Evolutionary conservation across 768 basidiomycete species (phyloP), one percentile per base, ranked within the genome.

Genomic region (Melanogaster broomeanus): DNA sequence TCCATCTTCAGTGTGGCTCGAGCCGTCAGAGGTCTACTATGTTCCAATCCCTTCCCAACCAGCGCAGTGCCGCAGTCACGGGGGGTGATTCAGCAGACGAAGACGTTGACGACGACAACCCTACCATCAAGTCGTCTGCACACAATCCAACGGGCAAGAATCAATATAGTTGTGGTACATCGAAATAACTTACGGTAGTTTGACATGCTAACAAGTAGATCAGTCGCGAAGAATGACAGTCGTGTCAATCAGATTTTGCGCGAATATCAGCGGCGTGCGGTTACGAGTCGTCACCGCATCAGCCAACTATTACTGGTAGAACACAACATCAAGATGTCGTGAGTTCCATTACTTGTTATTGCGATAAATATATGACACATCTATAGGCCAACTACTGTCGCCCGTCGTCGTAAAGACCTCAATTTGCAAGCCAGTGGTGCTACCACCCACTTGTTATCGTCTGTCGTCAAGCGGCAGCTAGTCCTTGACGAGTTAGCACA

Each of bases 341-440:
- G 35, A 49, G 48, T 40, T 10, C 31, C 3, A 2, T 0, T 43
- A 44, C 15, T n/a, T 3, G 44, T 45, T 21, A 33, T 21, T 16
- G 21, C 35, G 2, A 45, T 45, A 12, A 19, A 22, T 39, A 39
- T 48, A 11, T 39, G 19, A 48, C 16, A 68, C 59, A 63, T 28
- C 43, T 44, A 33, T 43, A 73, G 71, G 25, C 60, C 61, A 49
- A 39, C 63, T 2, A 69, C 67, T 27, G 58, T 74, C 34, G 50
- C 56, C 8, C 56, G 64, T 28, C 48, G 61, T 3, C 27, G 49
- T 24, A 55, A 62, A 48, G 54, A 58, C 22, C 53, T 71, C 16
- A 67, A 64, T 4, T 48, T 70, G 9, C 42, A 49, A 18, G 70
- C 54, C 2, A 67, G 72, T 49, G 43, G 56, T 15, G 50, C 42